Percentiles rank a stretch among this genome's conserved stretches.
phyloP scores from a whole-genome alignment of 805 yeast species.

The Ogataea ganodermae region DNA sequence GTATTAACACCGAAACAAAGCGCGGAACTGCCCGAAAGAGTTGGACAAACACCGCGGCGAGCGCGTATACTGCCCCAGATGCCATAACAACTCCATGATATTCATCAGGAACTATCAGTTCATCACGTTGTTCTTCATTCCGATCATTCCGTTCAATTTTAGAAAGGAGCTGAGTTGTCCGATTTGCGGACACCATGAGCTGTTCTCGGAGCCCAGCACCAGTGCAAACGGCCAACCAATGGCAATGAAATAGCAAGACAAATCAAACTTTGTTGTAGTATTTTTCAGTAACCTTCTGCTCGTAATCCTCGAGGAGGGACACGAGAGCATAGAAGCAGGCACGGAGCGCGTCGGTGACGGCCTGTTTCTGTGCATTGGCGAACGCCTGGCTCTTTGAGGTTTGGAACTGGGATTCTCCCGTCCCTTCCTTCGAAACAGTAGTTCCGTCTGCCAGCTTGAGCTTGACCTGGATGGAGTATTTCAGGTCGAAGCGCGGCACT shows the following conservation, averaged over 20 bases:
- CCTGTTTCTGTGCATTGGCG: slow-evolving; percentile 47
- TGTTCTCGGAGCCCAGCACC: slow-evolving; percentile 10
- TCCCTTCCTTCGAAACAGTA: slow-evolving; percentile 39
- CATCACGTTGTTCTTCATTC: slow-evolving; percentile 29
- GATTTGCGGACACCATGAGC: slow-evolving; percentile 25
- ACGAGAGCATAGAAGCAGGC: slow-evolving; percentile 43
- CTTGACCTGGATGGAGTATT: slow-evolving; percentile 33
- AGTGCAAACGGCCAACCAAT: neutral
- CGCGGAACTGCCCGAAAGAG: slow-evolving; percentile 17
- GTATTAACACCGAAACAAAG: slow-evolving; percentile 7
- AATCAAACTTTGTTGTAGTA: slow-evolving; percentile 21
- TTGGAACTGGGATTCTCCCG: slow-evolving; percentile 38
- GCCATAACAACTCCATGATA: slow-evolving; percentile 32
- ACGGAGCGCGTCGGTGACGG: slow-evolving; percentile 47
- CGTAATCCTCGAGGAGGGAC: slow-evolving; percentile 31
- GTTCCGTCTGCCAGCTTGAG: slow-evolving; percentile 49
- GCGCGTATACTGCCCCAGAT: slow-evolving; percentile 27
- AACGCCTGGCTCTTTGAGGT: slow-evolving; percentile 39
- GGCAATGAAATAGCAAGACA: slow-evolving; percentile 6
- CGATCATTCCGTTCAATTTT: slow-evolving; percentile 29
- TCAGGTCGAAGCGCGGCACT: slow-evolving; percentile 20
- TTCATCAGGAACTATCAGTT: slow-evolving; percentile 26
- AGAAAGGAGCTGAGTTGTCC: slow-evolving; percentile 27
- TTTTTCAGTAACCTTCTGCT: slow-evolving; percentile 26
- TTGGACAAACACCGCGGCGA: slow-evolving; percentile 15